Conservation (phyloP, 371 early-diverging fungal genomes). For the Syncephalastrum racemosum region DNA sequence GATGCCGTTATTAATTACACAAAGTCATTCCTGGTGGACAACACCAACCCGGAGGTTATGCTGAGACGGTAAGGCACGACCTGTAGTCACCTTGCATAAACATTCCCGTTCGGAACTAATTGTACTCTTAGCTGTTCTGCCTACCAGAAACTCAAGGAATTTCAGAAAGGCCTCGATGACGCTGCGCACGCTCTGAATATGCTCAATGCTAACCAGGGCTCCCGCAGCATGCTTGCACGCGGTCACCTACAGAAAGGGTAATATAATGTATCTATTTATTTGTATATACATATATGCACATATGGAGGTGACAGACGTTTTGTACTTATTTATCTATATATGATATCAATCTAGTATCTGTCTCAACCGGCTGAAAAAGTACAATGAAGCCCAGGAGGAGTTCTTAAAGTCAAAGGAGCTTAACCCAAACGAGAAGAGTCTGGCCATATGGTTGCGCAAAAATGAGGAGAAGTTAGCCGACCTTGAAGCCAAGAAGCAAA, state of each 20-base stretch:
- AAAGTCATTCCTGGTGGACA: constrained; percentile 77
- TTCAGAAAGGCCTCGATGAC: constrained; percentile 61
- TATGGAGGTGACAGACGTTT: no score
- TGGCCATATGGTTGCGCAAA: constrained; percentile 60
- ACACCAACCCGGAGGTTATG: constrained; percentile 65
- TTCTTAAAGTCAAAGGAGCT: constrained; percentile 51
- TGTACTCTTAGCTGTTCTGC: constrained; percentile 50
- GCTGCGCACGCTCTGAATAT: constrained; percentile 59
- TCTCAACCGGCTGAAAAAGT: constrained; percentile 27
- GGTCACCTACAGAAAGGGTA: constrained; percentile 67
- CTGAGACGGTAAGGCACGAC: constrained; percentile 51
- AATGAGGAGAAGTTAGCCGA: constrained; percentile 40
- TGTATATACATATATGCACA: background rate
- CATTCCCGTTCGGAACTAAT: background rate
- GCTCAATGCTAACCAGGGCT: constrained; percentile 46
- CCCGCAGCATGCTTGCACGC: constrained; percentile 61
- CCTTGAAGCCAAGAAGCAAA: background rate
- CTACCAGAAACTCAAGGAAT: constrained; percentile 61
- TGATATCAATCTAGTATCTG: background rate
- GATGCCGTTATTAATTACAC: constrained; percentile 76
- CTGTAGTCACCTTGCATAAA: background rate
- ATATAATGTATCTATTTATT: constrained; percentile 14
- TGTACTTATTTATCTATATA: no score
- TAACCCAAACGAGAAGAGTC: constrained; percentile 54
- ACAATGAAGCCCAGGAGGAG: constrained; percentile 52